Conservation (phyloP, 768 basidiomycete genomes). For the Boletus rufocinnamomeus region DNA sequence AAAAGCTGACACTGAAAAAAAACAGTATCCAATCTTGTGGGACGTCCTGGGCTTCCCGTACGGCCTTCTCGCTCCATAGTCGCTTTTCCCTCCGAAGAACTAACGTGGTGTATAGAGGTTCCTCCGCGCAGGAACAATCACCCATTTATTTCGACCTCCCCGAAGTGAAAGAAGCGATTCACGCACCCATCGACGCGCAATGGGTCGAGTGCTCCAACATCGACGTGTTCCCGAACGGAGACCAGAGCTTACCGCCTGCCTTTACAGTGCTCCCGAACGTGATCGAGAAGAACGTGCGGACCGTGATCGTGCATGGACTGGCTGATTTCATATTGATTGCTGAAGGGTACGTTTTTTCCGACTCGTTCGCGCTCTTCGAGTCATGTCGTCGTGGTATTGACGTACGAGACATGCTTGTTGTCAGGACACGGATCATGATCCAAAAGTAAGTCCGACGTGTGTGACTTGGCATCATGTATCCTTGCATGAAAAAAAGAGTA, state of each 20-base stretch:
- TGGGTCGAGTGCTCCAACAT: conserved; percentile 67
- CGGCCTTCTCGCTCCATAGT: conserved; percentile 17
- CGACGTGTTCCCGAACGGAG: conserved; percentile 63
- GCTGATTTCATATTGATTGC: conserved; percentile 75
- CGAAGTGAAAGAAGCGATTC: conserved; percentile 67
- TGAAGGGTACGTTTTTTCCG: conserved; percentile 53
- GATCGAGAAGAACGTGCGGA: conserved; percentile 71
- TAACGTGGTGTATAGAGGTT: conserved; percentile 43
- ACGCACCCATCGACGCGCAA: conserved; percentile 59
- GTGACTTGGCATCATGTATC: neutral
- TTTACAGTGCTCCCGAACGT: conserved; percentile 70
- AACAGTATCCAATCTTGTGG: conserved; percentile 64
- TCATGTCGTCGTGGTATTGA: conserved; percentile 11
- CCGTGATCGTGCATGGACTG: conserved; percentile 70
- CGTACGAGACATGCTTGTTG: neutral
- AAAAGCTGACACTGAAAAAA: neutral
- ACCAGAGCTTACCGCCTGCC: conserved; percentile 60
- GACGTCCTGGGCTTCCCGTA: conserved; percentile 84
- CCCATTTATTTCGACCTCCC: conserved; percentile 70
- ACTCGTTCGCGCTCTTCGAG: neutral
- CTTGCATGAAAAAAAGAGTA: neutral
- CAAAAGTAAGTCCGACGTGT: conserved; percentile 51
- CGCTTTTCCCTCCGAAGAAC: neutral
- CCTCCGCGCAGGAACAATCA: conserved; percentile 54
- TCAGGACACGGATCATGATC: conserved; percentile 60